Evolutionary conservation across 192 early-diverging fungal genomes (phyloP), one percentile per base, ranked within the genome.

Genomic region (Coemansia sp.): DNA sequence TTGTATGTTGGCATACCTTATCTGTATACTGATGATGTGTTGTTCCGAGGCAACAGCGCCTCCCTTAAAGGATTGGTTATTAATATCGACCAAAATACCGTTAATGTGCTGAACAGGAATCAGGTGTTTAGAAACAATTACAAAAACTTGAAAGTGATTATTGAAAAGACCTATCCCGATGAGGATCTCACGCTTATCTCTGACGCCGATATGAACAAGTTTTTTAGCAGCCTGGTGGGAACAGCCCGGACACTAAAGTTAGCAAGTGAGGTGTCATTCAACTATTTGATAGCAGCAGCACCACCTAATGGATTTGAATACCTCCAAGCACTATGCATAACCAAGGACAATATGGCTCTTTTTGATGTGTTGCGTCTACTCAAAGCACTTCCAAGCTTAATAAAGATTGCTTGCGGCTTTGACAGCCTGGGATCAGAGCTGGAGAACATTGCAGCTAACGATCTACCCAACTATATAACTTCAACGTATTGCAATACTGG

Each of bases 151-250:
- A 10, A 7, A 38, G 36, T 38, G 0, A 10, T 38, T 38, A 38
- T 38, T 38, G 36, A 98, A 94, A 2, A 93, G 92, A 69, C 98
- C 98, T 15, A 89, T 67, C 88, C 88, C 4, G 88, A 88, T 52
- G 96, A 98, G 12, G 27, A 27, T 27, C 97, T 94, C 1, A 97
- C 96, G 4, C 27, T 31, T 55, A 66, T 93, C 89, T 53, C 85
- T 86, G 36, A 98, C 88, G 5, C 97, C 95, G 16, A 89, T 88
- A 77, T 99, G 97, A 3, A 97, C 90, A 76, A 97, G 95, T 84
- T 98, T 97, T 63, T 95, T 92, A 13, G 96, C 92, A 79, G 31
- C 12, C 13, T 55, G 27, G 52, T 27, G 4, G 52, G 52, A 15
- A 3, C 24, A 15, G 52, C 52, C 13, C 52, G 31, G 3, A 29